Evolutionary conservation across 2,329 filamentous ascomycete genomes (phyloP).

Genomic region (Trichoderma lentiforme): DNA sequence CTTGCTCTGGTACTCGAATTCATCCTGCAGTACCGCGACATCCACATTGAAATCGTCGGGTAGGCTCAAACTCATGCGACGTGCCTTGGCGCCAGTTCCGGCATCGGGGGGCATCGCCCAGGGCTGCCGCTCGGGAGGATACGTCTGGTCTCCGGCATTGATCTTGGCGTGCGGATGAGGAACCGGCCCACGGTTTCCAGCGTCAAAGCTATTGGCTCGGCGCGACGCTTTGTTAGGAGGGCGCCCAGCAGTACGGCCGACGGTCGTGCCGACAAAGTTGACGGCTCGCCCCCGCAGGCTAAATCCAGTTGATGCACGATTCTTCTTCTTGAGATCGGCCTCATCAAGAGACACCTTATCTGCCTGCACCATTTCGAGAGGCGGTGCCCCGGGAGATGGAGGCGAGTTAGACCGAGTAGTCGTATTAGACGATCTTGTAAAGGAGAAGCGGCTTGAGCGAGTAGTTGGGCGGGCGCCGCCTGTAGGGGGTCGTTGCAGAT

Average conservation of each 20-base stretch:
- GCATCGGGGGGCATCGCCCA: conserved; percentile 63
- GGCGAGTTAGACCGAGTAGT: conserved; percentile 49
- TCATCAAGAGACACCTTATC: conserved; percentile 27
- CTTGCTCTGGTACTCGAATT: conserved; percentile 69
- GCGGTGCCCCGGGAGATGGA: conserved; percentile 47
- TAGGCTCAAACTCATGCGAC: conserved; percentile 70
- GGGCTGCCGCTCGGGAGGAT: conserved; percentile 44
- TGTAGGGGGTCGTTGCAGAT: conserved; percentile 26
- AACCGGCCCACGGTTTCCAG: conserved; percentile 29
- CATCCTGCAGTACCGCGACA: conserved; percentile 62
- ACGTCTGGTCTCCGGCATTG: conserved; percentile 28
- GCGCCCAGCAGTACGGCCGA: conserved; percentile 25
- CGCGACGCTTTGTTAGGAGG: conserved; percentile 24
- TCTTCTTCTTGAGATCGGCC: conserved; percentile 48
- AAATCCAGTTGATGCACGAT: conserved; percentile 50
- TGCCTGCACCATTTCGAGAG: conserved; percentile 40
- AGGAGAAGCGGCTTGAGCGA: conserved; percentile 40
- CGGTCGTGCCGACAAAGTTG: conserved; percentile 42
- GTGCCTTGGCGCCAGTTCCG: conserved; percentile 73
- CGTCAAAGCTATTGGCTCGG: conserved; percentile 51
- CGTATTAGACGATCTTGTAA: conserved; percentile 45
- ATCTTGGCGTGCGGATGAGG: conserved; percentile 14
- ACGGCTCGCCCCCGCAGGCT: conserved; percentile 46
- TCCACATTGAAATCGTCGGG: conserved; percentile 73
- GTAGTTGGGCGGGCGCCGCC: conserved; percentile 30